These are phyloP conservation scores for Amanita inopinata DNA, from an alignment of 768 basidiomycete species.

Conservation along the genomic window DNA sequence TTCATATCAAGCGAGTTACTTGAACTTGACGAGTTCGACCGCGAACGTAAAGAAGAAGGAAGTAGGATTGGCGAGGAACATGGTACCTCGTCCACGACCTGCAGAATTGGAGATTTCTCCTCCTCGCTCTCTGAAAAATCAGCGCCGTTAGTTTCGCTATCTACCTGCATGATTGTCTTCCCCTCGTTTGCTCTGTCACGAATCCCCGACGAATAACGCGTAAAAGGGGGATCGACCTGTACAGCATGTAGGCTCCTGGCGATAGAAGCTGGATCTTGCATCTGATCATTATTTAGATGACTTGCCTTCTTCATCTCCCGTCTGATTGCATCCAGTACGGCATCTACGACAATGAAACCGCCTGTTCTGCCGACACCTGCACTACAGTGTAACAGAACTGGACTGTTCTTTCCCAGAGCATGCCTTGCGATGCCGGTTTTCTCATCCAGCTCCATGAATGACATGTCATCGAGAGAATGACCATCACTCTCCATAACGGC, in stretches of 20 bases:
- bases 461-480: slow-evolving; percentile 9
- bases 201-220: too few relatives aligned
- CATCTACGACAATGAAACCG: slow-evolving; percentile 84
- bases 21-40: slow-evolving; percentile 16
- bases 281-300: not conserved
- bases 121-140: slow-evolving; percentile 12
- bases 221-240: too few relatives aligned
- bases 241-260: too few relatives aligned
- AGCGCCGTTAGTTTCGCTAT: slow-evolving; percentile 11
- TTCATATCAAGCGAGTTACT: slow-evolving; percentile 13
- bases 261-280: too few relatives aligned
- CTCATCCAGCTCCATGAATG: slow-evolving; percentile 36
- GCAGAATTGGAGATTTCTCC: slow-evolving; percentile 8
- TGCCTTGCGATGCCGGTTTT: slow-evolving; percentile 47
- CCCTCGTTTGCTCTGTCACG: slow-evolving; percentile 6
- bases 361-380: slow-evolving; percentile 95
- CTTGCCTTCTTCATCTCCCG: slow-evolving; percentile 31
- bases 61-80: not conserved
- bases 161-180: slow-evolving; percentile 18
- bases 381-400: slow-evolving; percentile 80
- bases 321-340: slow-evolving; percentile 67
- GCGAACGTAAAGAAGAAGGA: slow-evolving; percentile 8
- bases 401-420: slow-evolving; percentile 37
- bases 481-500: slow-evolving; percentile 5
- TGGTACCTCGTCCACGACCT: not conserved